Evolutionary conservation across 1,139 yeast genomes (phyloP).

Genomic region (Candida smagusa): DNA sequence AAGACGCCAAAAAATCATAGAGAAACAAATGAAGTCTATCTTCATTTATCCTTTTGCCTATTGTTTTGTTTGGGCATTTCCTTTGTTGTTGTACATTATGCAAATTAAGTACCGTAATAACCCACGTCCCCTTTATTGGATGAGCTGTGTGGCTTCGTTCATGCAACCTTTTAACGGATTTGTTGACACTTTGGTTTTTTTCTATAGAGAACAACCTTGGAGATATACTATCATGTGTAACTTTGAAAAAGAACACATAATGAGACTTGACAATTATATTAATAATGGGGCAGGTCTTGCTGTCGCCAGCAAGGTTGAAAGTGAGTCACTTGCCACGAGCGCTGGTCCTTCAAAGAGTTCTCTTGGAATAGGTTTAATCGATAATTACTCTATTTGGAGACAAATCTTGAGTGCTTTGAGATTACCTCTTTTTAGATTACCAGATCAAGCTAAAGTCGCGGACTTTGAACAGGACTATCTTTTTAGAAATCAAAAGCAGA

Average conservation of each 20-base stretch:
- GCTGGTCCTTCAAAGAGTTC: constrained; percentile 10
- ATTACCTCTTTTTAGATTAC: constrained; percentile 45
- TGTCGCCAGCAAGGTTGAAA: constrained; percentile 9
- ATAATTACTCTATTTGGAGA: constrained; percentile 34
- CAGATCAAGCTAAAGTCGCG: constrained; percentile 32
- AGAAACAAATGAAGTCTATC: constrained; percentile 74
- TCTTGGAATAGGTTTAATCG: constrained; percentile 15
- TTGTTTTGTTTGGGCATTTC: constrained; percentile 75
- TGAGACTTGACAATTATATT: constrained; percentile 24
- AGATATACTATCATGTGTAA: constrained; percentile 42
- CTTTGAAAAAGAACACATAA: constrained; percentile 34
- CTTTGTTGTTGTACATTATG: constrained; percentile 67
- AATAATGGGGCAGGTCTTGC: constrained; percentile 1
- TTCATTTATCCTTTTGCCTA: constrained; percentile 85
- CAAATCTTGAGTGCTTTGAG: constrained; percentile 27
- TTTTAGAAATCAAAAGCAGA: constrained; percentile 1
- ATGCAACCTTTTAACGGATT: constrained; percentile 80
- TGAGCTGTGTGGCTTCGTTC: constrained; percentile 64
- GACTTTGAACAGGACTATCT: constrained; percentile 26
- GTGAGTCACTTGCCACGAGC: constrained; percentile 25
- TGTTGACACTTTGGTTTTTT: constrained; percentile 72
- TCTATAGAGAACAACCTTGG: constrained; percentile 81
- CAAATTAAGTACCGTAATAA: constrained; percentile 48
- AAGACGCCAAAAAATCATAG: constrained; percentile 60
- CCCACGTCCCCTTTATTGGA: constrained; percentile 54